Evolutionary conservation across 1,139 yeast genomes (phyloP), one percentile per base, ranked within the genome.

Genomic region (Debaryomyces singareniensis): DNA sequence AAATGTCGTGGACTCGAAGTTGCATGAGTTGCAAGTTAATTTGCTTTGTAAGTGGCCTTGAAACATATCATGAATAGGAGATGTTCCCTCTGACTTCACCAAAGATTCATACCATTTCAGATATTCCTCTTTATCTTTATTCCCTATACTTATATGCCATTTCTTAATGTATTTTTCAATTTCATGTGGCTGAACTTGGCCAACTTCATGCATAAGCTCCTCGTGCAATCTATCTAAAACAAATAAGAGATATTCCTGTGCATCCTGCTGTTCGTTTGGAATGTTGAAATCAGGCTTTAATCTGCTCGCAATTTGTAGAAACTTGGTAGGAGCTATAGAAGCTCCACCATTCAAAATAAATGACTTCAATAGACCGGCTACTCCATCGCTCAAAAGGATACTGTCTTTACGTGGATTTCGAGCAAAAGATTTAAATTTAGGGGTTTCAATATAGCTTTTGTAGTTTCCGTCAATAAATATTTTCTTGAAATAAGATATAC

Each of bases 251-350:
- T 80, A 81, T 42, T 82, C 93, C 37, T 81, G 85, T 2, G 89
- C 77, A 51, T 82, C 93, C 49, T 82, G 91, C 44, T 82, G 93
- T 42, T 79, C 84, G 39, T 65, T 55, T 0, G 89, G 89, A 7
- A 81, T 78, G 39, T 66, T 61, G 32, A 80, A 68, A 40, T 76
- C 83, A 0, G 86, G 86, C 40, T 78, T 75, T 23, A 78, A 46
- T 4, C 54, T 40, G 7, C 75, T 58, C 29, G 83, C 65, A 2
- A 69, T 57, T 34, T 77, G 63, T 24, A 80, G 57, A 42, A 81
- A 79, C 30, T 75, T 73, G 6, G 75, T 68, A 3, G 89, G 86
- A 1, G 79, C 76, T 24, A 80, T 74, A 0, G 79, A 67, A 24
- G 72, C 70, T 5, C 78, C 75, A 4, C 82, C 83, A 45, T 74